A percentile compares a stretch with the other conserved stretches of the same genome.
These are phyloP conservation scores for Colletotrichum cuscutae DNA, from an alignment of 2,329 filamentous ascomycete species.

Conservation along the genomic window DNA sequence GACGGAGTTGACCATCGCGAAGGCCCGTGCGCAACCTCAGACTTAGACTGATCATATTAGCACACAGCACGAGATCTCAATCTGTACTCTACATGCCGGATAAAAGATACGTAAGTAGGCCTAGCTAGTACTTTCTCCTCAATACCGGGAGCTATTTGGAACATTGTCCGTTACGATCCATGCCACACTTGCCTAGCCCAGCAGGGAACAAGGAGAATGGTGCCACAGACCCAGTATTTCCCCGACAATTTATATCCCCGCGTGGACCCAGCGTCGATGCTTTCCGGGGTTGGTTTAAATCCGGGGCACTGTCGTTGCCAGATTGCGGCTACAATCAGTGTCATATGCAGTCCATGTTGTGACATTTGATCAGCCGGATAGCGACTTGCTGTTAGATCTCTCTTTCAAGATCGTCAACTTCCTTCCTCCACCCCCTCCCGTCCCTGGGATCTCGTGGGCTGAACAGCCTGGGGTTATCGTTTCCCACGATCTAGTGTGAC, in stretches of 20 bases:
- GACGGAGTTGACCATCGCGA: neutral
- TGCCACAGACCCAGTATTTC: slow-evolving; percentile 11
- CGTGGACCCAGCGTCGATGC: slow-evolving; percentile 9
- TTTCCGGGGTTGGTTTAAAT: slow-evolving; percentile 8
- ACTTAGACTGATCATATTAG: neutral
- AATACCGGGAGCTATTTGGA: neutral
- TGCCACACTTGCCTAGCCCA: neutral
- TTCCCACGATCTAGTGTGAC: neutral
- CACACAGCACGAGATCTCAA: neutral
- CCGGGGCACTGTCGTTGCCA: slow-evolving; percentile 15
- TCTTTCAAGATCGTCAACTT: neutral
- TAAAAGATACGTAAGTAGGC: rapidly evolving
- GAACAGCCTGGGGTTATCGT: neutral
- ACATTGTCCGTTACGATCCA: no score
- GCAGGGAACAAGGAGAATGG: neutral
- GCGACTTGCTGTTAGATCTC: neutral
- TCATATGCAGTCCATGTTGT: neutral
- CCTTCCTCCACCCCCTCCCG: neutral
- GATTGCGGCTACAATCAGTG: neutral
- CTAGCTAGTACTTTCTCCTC: neutral
- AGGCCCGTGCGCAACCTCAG: neutral
- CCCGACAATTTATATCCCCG: slow-evolving; percentile 19
- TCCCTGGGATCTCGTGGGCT: neutral
- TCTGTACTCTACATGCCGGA: neutral
- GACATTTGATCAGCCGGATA: neutral